Base-by-base conservation (phyloP, 1,139 yeast species). In the Hyphopichia wangnamkhiaoensis region DNA sequence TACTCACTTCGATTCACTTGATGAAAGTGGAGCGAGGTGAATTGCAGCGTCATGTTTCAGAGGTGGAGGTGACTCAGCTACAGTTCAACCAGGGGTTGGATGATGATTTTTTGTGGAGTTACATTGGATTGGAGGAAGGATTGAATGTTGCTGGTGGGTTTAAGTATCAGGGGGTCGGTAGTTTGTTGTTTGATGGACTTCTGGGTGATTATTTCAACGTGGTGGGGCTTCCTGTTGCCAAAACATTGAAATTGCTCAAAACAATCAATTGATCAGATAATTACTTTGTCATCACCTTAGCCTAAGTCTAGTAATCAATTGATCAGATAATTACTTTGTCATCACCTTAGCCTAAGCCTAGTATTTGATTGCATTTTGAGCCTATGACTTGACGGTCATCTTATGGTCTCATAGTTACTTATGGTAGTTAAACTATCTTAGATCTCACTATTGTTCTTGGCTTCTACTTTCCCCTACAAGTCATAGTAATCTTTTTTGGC, bases 91-190 rank as follows among this genome's bases (percentile, higher is more conserved):
- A 58, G 1, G 50, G 61, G 3, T 57, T 80, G 12, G 69, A 80
- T 1, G 80, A 80, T 44, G 78, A 71, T 14, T 63, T 82, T 27
- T 57, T 91, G 3, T 53, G 73, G 27, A 68, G 71, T 13, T 93
- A 91, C 58, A 82, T 87, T 9, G 73, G 72, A 1, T 66, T 82
- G 2, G 84, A 76, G 20, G 98, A 91, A 58, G 98, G 94, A 0
- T 45, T 71, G 5, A 74, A 77, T 31, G 97, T 87, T 1, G 97
- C 98, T 1, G 98, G 97, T 6, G 98, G 98, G 1, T 90, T 89
- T 64, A 84, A 83, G 51, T 84, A 84, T 44, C 98, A 93, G 59
- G 87, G 82, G 1, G 56, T 58, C 14, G 91, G 93, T 0, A 84
- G 87, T 3, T 54, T 83, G 33, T 63, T 93, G 43, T 79, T 93